Conservation (phyloP, 2,329 filamentous ascomycete genomes). For the Exophiala lecanii-corni region DNA sequence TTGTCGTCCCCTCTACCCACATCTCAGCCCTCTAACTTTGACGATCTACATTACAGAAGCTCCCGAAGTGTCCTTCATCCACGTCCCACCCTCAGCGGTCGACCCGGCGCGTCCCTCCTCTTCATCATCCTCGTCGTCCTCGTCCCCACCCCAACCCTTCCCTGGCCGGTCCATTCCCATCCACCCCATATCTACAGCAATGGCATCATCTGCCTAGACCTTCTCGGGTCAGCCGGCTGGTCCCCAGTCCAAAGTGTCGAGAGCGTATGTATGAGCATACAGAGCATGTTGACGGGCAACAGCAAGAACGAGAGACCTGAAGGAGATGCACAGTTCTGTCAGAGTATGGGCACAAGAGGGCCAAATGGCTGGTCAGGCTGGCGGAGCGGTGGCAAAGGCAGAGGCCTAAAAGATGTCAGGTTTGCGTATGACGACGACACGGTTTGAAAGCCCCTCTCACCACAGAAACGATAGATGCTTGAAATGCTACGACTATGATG, state of each 20-base stretch:
- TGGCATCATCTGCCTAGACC: constrained; percentile 94
- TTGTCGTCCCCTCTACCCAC: too few relatives aligned
- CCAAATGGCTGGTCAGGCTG: constrained; percentile 24
- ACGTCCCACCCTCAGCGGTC: constrained; percentile 53
- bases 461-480: too few relatives aligned
- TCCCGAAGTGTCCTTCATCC: constrained; percentile 86
- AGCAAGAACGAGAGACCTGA: constrained; percentile 83
- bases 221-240: constrained; percentile 85
- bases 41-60: constrained; percentile 57
- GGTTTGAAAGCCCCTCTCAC: constrained; percentile 52
- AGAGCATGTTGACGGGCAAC: constrained; percentile 97
- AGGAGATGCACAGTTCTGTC: constrained; percentile 85
- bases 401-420: constrained; percentile 79
- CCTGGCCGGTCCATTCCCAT: constrained; percentile 67
- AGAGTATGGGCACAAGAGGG: constrained; percentile 26
- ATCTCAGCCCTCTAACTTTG: neutral
- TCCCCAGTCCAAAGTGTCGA: constrained; percentile 96
- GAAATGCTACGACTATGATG: too few relatives aligned
- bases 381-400: constrained; percentile 53
- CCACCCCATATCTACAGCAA: constrained; percentile 97
- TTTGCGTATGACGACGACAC: constrained; percentile 92
- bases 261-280: constrained; percentile 92
- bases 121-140: constrained; percentile 8
- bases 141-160: constrained; percentile 17
- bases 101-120: constrained; percentile 9